Conservation (phyloP, 2,329 filamentous ascomycete species). For the Hymenotorrendiella dingleyae region DNA sequence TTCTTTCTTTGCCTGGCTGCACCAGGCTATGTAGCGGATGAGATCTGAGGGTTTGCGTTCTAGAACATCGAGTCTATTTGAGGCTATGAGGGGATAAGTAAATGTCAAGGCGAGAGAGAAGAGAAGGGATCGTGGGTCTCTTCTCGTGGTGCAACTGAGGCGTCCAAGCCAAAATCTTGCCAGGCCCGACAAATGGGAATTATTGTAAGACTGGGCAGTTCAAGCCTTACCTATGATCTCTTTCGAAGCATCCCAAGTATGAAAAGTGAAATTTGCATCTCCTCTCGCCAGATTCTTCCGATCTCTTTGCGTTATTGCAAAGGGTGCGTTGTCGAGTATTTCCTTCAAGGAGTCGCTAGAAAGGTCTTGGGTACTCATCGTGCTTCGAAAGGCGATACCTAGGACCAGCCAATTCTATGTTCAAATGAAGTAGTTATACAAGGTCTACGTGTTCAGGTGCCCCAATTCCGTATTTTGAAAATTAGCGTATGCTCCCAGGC, state of each 20-base stretch:
- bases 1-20: slow-evolving; percentile 58
- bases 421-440: no score
- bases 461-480: no score
- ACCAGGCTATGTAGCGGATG: slow-evolving; percentile 73
- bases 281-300: slow-evolving; percentile 50
- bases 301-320: slow-evolving; percentile 55
- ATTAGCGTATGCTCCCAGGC: no score
- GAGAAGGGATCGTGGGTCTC: not conserved
- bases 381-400: not conserved
- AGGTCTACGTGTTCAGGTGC: no score
- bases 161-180: no score
- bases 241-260: slow-evolving; percentile 69
- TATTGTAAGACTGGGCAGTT: no score
- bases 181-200: no score
- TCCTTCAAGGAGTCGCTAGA: no score
- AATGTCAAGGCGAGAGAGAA: not conserved
- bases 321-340: slow-evolving; percentile 40
- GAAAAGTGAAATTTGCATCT: slow-evolving; percentile 64
- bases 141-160: no score
- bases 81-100: slow-evolving; percentile 30
- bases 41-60: slow-evolving; percentile 78
- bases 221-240: slow-evolving; percentile 56
- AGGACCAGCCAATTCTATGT: no score
- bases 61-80: slow-evolving; percentile 64
- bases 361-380: no score